Evolutionary conservation across 306 rosid genomes (phyloP).

Genomic region (Prosopis cineraria): DNA sequence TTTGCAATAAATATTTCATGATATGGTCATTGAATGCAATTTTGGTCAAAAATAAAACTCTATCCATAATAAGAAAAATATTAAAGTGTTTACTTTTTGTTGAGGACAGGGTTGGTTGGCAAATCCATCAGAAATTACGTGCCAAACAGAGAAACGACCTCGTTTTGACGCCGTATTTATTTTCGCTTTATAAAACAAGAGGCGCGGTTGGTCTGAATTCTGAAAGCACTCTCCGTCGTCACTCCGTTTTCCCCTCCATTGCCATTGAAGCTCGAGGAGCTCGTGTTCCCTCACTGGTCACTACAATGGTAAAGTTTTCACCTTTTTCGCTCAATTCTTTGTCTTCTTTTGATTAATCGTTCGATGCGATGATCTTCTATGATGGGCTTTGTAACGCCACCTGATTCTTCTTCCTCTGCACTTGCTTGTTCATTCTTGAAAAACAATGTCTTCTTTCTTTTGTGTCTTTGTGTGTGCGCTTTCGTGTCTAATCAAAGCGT

Average conservation of each 20-base stretch:
- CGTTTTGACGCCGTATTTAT: neutral
- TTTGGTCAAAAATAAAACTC: neutral
- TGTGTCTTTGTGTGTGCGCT: neutral
- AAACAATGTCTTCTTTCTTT: neutral
- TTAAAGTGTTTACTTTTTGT: neutral
- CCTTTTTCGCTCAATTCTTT: neutral
- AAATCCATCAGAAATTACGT: neutral
- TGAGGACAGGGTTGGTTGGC: neutral
- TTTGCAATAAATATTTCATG: neutral
- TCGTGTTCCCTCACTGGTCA: neutral
- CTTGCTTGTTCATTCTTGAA: neutral
- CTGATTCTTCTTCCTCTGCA: neutral
- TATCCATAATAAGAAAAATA: neutral
- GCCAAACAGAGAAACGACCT: neutral
- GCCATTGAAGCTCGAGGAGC: neutral
- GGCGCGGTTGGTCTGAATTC: neutral
- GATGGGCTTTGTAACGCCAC: neutral
- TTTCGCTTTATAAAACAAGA: neutral
- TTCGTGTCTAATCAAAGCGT: neutral
- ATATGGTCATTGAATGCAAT: neutral
- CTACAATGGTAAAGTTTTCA: slow-evolving; percentile 36
- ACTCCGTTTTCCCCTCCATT: neutral
- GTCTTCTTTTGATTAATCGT: neutral
- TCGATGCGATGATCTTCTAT: neutral
- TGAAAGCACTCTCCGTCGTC: neutral